Base-by-base conservation (phyloP, 1,284 basidiomycete genomes). In the Fomes fomentarius region DNA sequence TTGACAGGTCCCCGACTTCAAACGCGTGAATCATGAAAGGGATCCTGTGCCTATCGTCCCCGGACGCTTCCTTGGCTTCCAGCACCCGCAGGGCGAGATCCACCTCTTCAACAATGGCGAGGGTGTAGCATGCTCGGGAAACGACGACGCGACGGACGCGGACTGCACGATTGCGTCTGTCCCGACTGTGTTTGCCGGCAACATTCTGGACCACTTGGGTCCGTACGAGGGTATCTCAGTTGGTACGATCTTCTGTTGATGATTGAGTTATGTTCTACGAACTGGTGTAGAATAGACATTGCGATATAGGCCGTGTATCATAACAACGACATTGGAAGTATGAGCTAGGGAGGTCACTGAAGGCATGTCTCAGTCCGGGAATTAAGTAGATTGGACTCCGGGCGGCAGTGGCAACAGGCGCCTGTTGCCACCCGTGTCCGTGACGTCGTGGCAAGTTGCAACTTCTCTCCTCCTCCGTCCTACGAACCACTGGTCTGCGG, bases 191-290 rank as follows among this genome's bases (percentile, higher is more conserved):
- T 48, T 74, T 2, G 65, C 61, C 3, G 74, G 78, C 15, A 64
- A 80, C 47, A 69, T 81, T 47, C 44, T 77, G 8, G 57, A 84
- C 60, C 82, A 84, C 63, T 63, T 83, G 49, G 81, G 82, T 1
- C 81, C 81, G 1, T 84, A 83, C 58, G 74, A 81, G 49, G 80
- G 80, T 24, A 77, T 81, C 44, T 74, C 66, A 52, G 74, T 84
- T 33, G 80, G 82, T 35, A 78, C 78, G 4, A 69, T 76, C n/a
- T 80, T 71, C 56, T 83, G 79, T 62, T 38, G 25, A 30, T 30
- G n/a, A n/a, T n/a, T n/a, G n/a, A n/a, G n/a, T n/a, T n/a, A n/a
- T n/a, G n/a, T n/a, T n/a, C n/a, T n/a, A n/a, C n/a, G n/a, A n/a
- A n/a, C n/a, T n/a, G n/a, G n/a, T n/a, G n/a, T n/a, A n/a, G n/a